Evolutionary conservation across 139 green algal genomes (phyloP), one percentile per base, ranked within the genome.

Genomic region (Closterium sp.): DNA sequence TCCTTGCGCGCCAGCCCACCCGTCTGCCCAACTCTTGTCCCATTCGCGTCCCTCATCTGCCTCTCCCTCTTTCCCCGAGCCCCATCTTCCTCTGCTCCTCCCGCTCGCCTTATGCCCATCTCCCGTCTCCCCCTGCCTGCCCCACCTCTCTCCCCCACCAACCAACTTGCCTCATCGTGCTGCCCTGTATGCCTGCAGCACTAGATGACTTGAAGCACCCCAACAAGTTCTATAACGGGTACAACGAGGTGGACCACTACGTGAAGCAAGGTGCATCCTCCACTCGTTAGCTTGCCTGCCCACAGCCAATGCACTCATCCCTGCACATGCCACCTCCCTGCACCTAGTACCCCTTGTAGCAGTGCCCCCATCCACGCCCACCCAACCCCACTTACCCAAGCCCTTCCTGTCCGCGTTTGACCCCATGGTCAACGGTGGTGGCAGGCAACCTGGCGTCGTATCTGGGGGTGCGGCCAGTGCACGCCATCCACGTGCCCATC

Each of bases 401-500:
- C 28, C 4, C 32, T 66, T 83, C 1, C 86, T 84, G 9, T 33
- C 86, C 32, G 4, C 32, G 28, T 33, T 83, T 33, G 28, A 32
- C n/a, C 21, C n/a, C n/a, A n/a, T n/a, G n/a, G n/a, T n/a, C n/a
- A n/a, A n/a, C n/a, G n/a, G n/a, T n/a, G n/a, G 34, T 34, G 33
- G 66, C 89, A 91, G 89, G 89, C 84, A 91, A 34, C 31, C 30
- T 97, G 9, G 96, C 95, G 0, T 23, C 69, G 3, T 97, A 96
- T 88, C 87, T 97, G 76, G 94, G 94, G 0, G 38, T 97, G 33
- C 7, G 87, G 5, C 86, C 66, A 1, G 91, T 97, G 35, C 89
- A 97, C 4, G 91, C 92, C 4, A 31, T 97, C 31, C 95, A 97
- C 90, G 93, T 97, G 92, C 93, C 95, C 1, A 84, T 97, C 6